Percentiles rank a stretch among this genome's conserved stretches.
phyloP scores from a whole-genome alignment of 164 flowering plant species.

The Magnolia changhungtana region DNA sequence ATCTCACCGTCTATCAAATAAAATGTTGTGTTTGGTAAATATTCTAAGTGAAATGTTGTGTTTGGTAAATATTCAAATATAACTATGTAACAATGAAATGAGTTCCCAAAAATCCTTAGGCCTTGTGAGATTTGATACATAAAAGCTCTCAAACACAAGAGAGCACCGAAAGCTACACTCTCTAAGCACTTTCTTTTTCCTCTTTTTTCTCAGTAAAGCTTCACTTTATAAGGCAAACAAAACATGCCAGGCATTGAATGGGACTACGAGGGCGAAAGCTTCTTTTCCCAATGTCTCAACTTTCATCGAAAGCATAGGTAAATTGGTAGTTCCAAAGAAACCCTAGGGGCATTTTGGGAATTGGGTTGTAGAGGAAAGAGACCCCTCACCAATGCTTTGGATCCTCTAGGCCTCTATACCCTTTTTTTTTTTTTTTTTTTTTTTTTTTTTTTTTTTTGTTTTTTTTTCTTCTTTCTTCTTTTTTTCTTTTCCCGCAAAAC shows the following conservation, averaged over 20 bases:
- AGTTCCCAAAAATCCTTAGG: background rate
- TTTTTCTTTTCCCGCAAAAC: slow-evolving; percentile 1
- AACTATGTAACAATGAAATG: no score
- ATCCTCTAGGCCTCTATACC: background rate
- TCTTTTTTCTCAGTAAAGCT: background rate
- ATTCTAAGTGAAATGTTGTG: no score
- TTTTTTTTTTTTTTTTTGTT: no score
- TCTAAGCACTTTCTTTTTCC: background rate
- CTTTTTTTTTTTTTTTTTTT: no score
- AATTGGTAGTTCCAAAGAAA: background rate
- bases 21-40: no score
- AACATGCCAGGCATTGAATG: background rate
- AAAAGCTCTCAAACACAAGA: background rate
- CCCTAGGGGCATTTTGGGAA: background rate
- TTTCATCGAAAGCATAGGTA: background rate
- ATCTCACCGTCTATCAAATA: no score
- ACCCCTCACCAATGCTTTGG: slow-evolving; percentile 8
- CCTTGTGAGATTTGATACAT: background rate
- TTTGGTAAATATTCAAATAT: no score
- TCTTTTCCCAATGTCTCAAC: background rate
- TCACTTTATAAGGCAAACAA: background rate
- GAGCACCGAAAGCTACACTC: background rate
- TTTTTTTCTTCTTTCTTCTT: no score
- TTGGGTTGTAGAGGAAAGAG: slow-evolving; percentile 1
- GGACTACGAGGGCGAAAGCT: background rate